Conservation (phyloP, 2,329 filamentous ascomycete species). For the Sclerotinia subarctica region DNA sequence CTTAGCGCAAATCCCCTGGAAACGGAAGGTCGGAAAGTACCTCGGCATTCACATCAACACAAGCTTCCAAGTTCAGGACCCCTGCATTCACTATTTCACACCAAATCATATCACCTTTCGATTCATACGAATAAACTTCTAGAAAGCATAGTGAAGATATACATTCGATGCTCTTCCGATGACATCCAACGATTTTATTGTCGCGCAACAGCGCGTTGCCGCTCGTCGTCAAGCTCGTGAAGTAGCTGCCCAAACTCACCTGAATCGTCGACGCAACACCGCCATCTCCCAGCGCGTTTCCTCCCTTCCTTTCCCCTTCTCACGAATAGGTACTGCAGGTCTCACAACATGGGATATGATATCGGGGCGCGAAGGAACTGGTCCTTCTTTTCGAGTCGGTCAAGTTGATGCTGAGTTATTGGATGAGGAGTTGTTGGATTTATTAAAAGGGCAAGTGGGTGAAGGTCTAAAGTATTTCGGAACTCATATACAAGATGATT, state of each 20-base stretch:
- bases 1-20: not conserved
- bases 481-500: slow-evolving; percentile 77
- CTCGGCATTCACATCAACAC: slow-evolving; percentile 11
- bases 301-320: slow-evolving; percentile 61
- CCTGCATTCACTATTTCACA: not conserved
- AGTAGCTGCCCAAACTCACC: slow-evolving; percentile 56
- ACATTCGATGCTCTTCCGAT: slow-evolving; percentile 33
- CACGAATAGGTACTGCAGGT: slow-evolving; percentile 49
- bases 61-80: slow-evolving; percentile 2
- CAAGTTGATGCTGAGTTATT: slow-evolving; percentile 95
- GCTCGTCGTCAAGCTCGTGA: slow-evolving; percentile 77
- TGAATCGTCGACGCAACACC: slow-evolving; percentile 46
- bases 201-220: slow-evolving; percentile 82
- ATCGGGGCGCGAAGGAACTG: slow-evolving; percentile 71
- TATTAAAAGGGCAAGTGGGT: slow-evolving; percentile 80
- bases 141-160: not conserved
- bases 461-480: slow-evolving; percentile 87
- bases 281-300: slow-evolving; percentile 55
- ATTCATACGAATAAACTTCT: not conserved
- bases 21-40: slow-evolving; percentile 15
- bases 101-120: not conserved
- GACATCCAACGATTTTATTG: slow-evolving; percentile 59
- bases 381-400: slow-evolving; percentile 85
- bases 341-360: slow-evolving; percentile 66
- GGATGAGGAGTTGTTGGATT: slow-evolving; percentile 85